Percentiles rank a stretch among this genome's conserved stretches.
These are phyloP conservation scores for Mortierella hygrophila DNA, from an alignment of 192 early-diverging fungal species.

Conservation along the genomic window DNA sequence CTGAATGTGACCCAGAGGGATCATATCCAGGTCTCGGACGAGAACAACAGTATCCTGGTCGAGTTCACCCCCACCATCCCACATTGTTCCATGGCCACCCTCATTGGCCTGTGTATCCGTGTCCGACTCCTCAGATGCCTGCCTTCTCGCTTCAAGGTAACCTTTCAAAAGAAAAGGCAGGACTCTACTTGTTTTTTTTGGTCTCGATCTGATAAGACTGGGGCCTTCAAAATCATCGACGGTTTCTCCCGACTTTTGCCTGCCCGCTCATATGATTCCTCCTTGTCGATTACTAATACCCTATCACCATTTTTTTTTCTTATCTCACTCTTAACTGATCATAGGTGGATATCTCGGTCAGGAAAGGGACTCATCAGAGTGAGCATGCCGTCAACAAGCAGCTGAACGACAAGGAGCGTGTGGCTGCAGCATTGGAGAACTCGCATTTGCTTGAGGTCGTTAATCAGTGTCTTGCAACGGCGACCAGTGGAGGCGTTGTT, in stretches of 20 bases:
- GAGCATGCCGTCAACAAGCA: conserved; percentile 98
- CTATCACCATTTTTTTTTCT: neutral
- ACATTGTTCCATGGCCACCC: conserved; percentile 98
- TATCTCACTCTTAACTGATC: neutral
- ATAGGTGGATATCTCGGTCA: conserved; percentile 89
- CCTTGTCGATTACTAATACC: neutral
- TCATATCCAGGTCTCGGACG: conserved; percentile 86
- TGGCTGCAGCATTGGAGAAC: conserved; percentile 98
- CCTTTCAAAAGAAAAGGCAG: neutral
- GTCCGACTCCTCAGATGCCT: conserved; percentile 89
- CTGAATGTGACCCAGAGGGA: conserved; percentile 92
- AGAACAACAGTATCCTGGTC: conserved; percentile 75
- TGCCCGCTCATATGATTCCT: neutral
- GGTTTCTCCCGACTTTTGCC: conserved; percentile 9
- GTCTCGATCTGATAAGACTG: conserved; percentile 7
- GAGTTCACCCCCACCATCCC: conserved; percentile 98
- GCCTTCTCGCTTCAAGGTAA: conserved; percentile 90
- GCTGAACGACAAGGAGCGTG: conserved; percentile 98
- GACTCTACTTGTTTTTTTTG: neutral
- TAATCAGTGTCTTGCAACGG: conserved; percentile 88
- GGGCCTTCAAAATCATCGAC: neutral
- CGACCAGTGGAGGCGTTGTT: conserved; percentile 54
- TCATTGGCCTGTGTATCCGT: conserved; percentile 97
- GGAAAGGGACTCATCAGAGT: conserved; percentile 95
- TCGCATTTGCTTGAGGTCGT: conserved; percentile 94